phyloP scores from a whole-genome alignment of 495 filamentous ascomycete species.

The Penicillium odoratum region DNA sequence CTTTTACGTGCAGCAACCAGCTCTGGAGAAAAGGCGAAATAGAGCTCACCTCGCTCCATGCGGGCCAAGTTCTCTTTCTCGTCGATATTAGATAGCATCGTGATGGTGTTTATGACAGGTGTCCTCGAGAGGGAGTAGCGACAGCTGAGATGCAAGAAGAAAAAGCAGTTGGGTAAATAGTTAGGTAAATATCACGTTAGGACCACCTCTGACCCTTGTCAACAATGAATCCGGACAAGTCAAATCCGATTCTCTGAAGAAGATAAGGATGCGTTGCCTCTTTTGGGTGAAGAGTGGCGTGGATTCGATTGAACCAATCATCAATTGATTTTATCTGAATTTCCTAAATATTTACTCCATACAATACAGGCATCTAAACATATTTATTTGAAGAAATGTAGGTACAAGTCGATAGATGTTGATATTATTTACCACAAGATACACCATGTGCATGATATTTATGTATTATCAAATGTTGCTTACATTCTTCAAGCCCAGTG shows the following conservation, averaged over 20 bases:
- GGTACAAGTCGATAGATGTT: too few species aligned
- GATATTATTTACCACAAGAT: too few species aligned
- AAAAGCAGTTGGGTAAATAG: background rate
- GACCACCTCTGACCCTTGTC: background rate
- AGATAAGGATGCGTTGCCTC: background rate
- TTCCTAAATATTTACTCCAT: too few species aligned
- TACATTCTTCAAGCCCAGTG: background rate
- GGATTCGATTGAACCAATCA: background rate
- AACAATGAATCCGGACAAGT: too few species aligned
- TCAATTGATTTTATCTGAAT: too few species aligned
- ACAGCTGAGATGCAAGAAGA: background rate
- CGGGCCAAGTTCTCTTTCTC: background rate
- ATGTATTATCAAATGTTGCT: too few species aligned
- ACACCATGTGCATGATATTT: too few species aligned
- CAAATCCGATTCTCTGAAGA: background rate
- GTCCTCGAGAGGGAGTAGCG: background rate
- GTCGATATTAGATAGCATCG: conserved; percentile 1
- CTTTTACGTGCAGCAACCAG: conserved; percentile 56
- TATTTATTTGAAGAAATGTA: too few species aligned
- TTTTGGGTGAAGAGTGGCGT: background rate
- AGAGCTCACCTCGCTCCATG: conserved; percentile 36
- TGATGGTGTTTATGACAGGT: background rate
- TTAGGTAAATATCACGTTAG: background rate
- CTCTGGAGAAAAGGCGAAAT: conserved; percentile 55
- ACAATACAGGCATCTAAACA: too few species aligned